A percentile compares a stretch with the other conserved stretches of the same genome.
phyloP scores from a whole-genome alignment of 768 basidiomycete species.

The Kwoniella europaea region DNA sequence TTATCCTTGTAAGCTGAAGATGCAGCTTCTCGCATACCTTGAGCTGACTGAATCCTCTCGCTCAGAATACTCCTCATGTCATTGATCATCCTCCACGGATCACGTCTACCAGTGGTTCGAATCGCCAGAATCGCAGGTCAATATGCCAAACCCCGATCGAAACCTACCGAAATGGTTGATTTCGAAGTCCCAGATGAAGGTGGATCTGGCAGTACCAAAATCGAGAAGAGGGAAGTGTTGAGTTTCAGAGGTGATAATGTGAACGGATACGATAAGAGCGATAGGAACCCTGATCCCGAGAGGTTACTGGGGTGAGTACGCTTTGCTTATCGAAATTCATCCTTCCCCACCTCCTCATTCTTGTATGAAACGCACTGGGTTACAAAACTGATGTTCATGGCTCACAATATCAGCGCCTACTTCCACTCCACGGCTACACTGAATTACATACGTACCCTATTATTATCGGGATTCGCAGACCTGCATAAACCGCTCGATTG shows the following conservation, averaged over 20 bases:
- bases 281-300: conserved; percentile 87
- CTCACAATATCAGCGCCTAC: conserved; percentile 70
- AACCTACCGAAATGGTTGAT: conserved; percentile 75
- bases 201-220: conserved; percentile 13
- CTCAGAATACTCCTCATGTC: conserved; percentile 83
- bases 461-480: conserved; percentile 93
- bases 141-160: conserved; percentile 92
- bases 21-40: not conserved
- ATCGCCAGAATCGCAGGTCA: conserved; percentile 84
- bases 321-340: not conserved
- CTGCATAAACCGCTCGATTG: conserved; percentile 85
- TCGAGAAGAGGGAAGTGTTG: conserved; percentile 66
- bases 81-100: conserved; percentile 91
- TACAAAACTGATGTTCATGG: no score
- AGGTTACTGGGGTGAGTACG: conserved; percentile 73
- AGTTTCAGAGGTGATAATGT: conserved; percentile 98
- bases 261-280: conserved; percentile 74
- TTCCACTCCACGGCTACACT: conserved; percentile 93
- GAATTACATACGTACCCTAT: conserved; percentile 85
- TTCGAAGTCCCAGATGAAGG: conserved; percentile 59
- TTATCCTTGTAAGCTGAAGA: conserved; percentile 52
- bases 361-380: no score
- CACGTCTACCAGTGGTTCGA: conserved; percentile 83
- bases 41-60: not conserved
- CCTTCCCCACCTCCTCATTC: not conserved